A percentile compares a stretch with the other conserved stretches of the same genome.
phyloP scores from a whole-genome alignment of 1,284 basidiomycete genomes.

The Rhodotorula sp. region DNA sequence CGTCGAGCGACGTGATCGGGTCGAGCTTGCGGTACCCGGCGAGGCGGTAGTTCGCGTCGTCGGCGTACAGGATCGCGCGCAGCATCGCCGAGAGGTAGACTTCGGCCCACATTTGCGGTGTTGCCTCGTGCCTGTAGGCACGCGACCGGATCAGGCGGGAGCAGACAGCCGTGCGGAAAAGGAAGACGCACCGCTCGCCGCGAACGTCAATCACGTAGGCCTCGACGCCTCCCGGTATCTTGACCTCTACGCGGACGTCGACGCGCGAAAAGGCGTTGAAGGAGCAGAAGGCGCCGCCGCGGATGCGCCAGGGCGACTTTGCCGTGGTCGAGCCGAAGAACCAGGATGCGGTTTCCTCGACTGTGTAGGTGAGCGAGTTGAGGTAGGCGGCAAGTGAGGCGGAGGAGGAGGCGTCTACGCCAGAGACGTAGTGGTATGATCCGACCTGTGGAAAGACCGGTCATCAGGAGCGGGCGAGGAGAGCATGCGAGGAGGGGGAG shows the following conservation, averaged over 20 bases:
- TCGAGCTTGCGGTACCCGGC: slow-evolving; percentile 95
- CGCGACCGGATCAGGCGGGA: not conserved
- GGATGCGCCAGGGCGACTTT: slow-evolving; percentile 75
- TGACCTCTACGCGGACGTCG: slow-evolving; percentile 95
- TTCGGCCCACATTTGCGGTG: slow-evolving; percentile 92
- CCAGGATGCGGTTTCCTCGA: slow-evolving; percentile 90
- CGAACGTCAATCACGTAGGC: slow-evolving; percentile 92
- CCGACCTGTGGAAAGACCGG: slow-evolving; percentile 62
- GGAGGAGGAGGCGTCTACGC: slow-evolving; percentile 91
- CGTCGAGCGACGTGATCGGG: slow-evolving; percentile 85
- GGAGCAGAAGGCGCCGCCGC: slow-evolving; percentile 94
- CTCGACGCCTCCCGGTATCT: slow-evolving; percentile 94
- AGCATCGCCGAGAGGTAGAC: slow-evolving; percentile 92
- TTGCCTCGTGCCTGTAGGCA: slow-evolving; percentile 75
- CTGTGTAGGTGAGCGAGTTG: slow-evolving; percentile 92
- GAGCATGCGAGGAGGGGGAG: not conserved
- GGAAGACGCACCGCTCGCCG: slow-evolving; percentile 72
- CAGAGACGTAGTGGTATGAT: slow-evolving; percentile 93
- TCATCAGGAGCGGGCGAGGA: not conserved
- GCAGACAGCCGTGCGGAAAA: not conserved
- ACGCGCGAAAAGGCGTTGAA: slow-evolving; percentile 98
- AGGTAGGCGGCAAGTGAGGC: slow-evolving; percentile 97
- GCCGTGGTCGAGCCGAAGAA: slow-evolving; percentile 63
- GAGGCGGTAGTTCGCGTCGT: slow-evolving; percentile 86
- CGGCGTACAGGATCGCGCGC: slow-evolving; percentile 89